phyloP scores from a whole-genome alignment of 192 early-diverging fungal genomes.

The Podila clonocystis region DNA sequence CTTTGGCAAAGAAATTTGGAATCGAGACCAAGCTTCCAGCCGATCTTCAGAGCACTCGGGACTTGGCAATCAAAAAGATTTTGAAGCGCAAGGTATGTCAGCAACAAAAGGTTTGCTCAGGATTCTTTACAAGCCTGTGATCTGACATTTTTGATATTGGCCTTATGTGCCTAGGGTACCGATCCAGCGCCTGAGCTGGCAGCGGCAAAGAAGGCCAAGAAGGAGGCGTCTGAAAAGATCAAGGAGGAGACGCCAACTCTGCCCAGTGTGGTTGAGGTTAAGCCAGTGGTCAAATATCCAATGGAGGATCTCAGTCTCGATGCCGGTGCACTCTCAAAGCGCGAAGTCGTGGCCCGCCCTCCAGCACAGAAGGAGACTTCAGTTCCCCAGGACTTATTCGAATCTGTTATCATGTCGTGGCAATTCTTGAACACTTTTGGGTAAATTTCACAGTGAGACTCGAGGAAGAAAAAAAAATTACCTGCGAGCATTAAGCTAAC shows the following conservation, averaged over 20 bases:
- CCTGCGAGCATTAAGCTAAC: too few species aligned
- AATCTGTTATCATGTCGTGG: constrained; percentile 68
- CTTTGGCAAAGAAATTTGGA: constrained; percentile 58
- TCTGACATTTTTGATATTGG: background rate
- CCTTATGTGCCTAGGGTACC: background rate
- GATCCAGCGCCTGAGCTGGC: constrained; percentile 44
- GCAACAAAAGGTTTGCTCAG: background rate
- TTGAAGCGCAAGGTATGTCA: constrained; percentile 44
- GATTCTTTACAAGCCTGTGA: background rate
- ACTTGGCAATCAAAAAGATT: constrained; percentile 47
- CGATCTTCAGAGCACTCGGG: constrained; percentile 53
- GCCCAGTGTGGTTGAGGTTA: constrained; percentile 23
- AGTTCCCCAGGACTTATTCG: constrained; percentile 57
- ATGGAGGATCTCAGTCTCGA: constrained; percentile 86
- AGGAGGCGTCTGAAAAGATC: constrained; percentile 46
- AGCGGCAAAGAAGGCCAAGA: constrained; percentile 38
- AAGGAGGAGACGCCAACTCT: constrained; percentile 23
- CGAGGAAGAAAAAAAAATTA: too few species aligned
- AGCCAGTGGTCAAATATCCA: constrained; percentile 72
- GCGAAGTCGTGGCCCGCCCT: constrained; percentile 55
- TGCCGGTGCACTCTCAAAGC: constrained; percentile 9
- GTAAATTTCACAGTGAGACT: constrained; percentile 6
- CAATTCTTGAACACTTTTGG: constrained; percentile 72
- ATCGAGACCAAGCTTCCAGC: constrained; percentile 54
- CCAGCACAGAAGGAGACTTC: constrained; percentile 52